A percentile compares a stretch with the other conserved stretches of the same genome.
These are phyloP conservation scores for Shiraia sp. DNA, from an alignment of 2,329 filamentous ascomycete species.

Conservation along the genomic window DNA sequence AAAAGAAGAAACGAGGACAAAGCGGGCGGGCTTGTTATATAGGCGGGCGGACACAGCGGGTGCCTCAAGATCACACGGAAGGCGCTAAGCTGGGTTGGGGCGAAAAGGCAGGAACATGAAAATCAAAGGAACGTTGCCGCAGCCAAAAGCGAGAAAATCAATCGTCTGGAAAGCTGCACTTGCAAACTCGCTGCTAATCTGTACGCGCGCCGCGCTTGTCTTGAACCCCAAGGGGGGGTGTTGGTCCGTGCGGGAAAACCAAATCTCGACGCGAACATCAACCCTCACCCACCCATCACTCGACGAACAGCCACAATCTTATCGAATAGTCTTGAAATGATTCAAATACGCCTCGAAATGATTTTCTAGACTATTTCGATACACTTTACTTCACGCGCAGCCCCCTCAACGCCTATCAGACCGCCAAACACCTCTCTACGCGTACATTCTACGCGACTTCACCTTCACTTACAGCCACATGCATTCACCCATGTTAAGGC, in stretches of 20 bases:
- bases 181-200: slow-evolving; percentile 4
- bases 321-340: no score
- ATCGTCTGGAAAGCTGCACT: slow-evolving; percentile 23
- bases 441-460: no score
- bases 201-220: slow-evolving; percentile 9
- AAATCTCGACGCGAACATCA: no score
- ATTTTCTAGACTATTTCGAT: no score
- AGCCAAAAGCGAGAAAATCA: slow-evolving; percentile 21
- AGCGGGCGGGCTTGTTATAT: slow-evolving; percentile 25
- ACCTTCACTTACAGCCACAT: no score
- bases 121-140: slow-evolving; percentile 15
- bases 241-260: slow-evolving; percentile 14
- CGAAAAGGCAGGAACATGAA: slow-evolving; percentile 16
- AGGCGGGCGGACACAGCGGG: slow-evolving; percentile 19
- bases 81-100: slow-evolving; percentile 30
- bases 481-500: no score
- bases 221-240: slow-evolving; percentile 1
- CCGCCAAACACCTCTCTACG: no score
- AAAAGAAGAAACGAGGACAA: slow-evolving; percentile 11
- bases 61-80: slow-evolving; percentile 31
- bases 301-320: no score
- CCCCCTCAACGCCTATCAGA: no score
- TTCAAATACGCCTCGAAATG: no score
- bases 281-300: no score
- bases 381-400: no score